Evolutionary conservation across 2,329 filamentous ascomycete species (phyloP), one percentile per base, ranked within the genome.

Genomic region (Chrysoporthe deuterocubensis): DNA sequence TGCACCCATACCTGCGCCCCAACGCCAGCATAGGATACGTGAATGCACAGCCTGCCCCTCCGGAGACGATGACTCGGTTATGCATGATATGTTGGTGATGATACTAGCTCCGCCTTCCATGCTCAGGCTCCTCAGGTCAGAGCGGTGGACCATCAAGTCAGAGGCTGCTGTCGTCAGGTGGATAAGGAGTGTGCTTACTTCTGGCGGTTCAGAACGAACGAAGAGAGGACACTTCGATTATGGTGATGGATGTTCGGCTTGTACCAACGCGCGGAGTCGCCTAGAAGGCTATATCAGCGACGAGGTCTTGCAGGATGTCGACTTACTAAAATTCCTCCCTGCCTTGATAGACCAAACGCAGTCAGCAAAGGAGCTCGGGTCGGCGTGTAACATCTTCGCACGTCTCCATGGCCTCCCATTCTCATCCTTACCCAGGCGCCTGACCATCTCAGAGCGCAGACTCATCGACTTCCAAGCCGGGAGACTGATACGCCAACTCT

Each of bases 391-490:
- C 70, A 73, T 87, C 50, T 80, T 80, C 61, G 74, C 75, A 18
- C 79, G 80, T 16, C 74, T 77, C 1, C 71, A 67, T 42, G 84
- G 83, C 4, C 73, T 73, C 1, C 71, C 80, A 1, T 73, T 87
- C n/a, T 74, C 79, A 5, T 71, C 76, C 1, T 72, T 83, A 1
- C 61, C 73, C 4, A 71, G 68, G 2, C 74, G 79, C 0, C 73
- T 84, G 13, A 78, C 75, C 0, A 60, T 59, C 4, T 50, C 72
- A 0, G 80, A 85, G 68, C 78, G 78, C 18, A 74, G 69, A 37
- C 64, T 71, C 0, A 72, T 86, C 44, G 79, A 86, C 63, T 82
- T 79, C 66, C 83, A 87, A 67, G 77, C 78, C 46, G 85, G 85
- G 6, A 76, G 75, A 16, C 73, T 88, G 8, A 73, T 84, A 50